Evolutionary conservation across 2,329 filamentous ascomycete species (phyloP), one percentile per base, ranked within the genome.

Genomic region (Metarhizium robertsii): DNA sequence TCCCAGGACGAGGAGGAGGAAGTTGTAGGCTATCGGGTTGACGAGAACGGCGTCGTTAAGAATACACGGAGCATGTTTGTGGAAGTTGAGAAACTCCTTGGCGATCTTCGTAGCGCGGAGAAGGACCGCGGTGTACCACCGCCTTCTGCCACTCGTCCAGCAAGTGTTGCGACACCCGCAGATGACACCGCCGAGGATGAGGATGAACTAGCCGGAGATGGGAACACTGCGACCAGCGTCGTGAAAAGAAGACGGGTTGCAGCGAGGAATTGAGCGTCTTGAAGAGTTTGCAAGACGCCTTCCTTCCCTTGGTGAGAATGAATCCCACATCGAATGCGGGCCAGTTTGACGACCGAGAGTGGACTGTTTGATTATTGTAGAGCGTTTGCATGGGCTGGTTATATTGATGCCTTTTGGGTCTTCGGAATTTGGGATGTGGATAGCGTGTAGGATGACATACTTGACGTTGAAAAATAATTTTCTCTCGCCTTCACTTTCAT

Each of bases 41-140:
- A 90, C 60, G 90, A 95, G 69, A 90, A 92, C 42, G 90, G 88
- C 3, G 85, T 96, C 34, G 92, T 96, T 36, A 86, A 88, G 57
- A 90, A 95, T 66, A 91, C 92, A 1, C 79, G 87, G 55, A 87
- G 90, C 68, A 96, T 96, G 91, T 95, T 90, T 64, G 79, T 87
- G 57, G 88, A 92, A 69, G 89, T 95, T 1, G 87, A 95, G 72
- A 85, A 87, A 67, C 81, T 87, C 20, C 80, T 95, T 16, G 83
- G 81, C 43, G 85, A 87, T 61, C 86, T 92, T 76, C 82, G 90
- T 34, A 87, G 84, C 53, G 87, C 87, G 2, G 88, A 95, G 65
- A 79, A 79, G 58, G 77, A 81, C 47, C 67, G 71, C 4, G 70
- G 67, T 36, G 70, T 66, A 3, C 71, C 69, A 5, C 65, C 69